Evolutionary conservation across 2,329 filamentous ascomycete genomes (phyloP).

Genomic region (Didymella exigua): DNA sequence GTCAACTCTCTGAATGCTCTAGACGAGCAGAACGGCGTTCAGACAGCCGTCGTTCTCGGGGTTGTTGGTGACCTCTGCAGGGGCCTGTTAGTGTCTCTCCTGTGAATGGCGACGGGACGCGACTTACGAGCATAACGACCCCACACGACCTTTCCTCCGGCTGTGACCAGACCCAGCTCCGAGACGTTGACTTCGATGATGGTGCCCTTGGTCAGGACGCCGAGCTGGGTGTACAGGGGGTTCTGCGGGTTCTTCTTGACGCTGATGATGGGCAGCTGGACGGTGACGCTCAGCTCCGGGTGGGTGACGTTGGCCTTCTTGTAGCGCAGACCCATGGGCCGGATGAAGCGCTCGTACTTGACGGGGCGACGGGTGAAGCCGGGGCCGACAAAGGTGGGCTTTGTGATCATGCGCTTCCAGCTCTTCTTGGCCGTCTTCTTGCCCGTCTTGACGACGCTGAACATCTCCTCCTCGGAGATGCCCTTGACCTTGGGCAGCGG

Average conservation of each 20-base stretch:
- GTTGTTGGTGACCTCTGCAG: slow-evolving; percentile 42
- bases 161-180: slow-evolving; percentile 88
- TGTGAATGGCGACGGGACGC: neutral
- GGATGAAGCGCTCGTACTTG: slow-evolving; percentile 63
- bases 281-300: slow-evolving; percentile 82
- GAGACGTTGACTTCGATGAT: slow-evolving; percentile 91
- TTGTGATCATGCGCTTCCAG: slow-evolving; percentile 76
- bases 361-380: slow-evolving; percentile 90
- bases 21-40: slow-evolving; percentile 47
- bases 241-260: slow-evolving; percentile 89
- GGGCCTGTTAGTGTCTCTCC: neutral
- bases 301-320: slow-evolving; percentile 77
- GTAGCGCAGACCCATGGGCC: slow-evolving; percentile 71
- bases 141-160: slow-evolving; percentile 74
- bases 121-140: slow-evolving; percentile 42
- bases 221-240: slow-evolving; percentile 87
- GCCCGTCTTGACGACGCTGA: slow-evolving; percentile 93
- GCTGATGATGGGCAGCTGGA: slow-evolving; percentile 70
- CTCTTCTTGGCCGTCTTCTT: slow-evolving; percentile 82
- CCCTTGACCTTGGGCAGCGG: slow-evolving; percentile 93
- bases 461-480: slow-evolving; percentile 94
- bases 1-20: neutral
- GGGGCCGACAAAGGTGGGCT: slow-evolving; percentile 86
- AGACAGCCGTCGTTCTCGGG: slow-evolving; percentile 49
- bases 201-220: slow-evolving; percentile 65